phyloP scores from a whole-genome alignment of 306 rosid species.

The Vigna mungo region DNA sequence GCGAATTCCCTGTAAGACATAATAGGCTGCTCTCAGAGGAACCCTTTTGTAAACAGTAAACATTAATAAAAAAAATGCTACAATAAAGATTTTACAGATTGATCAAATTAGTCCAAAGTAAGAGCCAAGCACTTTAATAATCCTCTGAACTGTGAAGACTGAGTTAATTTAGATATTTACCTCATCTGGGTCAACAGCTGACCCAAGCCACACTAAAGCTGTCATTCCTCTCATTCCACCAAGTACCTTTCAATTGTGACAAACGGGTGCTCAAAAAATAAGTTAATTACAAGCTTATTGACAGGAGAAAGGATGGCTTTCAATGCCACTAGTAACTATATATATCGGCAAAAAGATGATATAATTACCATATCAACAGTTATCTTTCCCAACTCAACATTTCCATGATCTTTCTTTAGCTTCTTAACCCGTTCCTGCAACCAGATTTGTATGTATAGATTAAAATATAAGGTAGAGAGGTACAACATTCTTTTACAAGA shows the following conservation, averaged over 20 bases:
- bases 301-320: slow-evolving; percentile 21
- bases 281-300: slow-evolving; percentile 31
- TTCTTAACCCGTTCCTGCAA: slow-evolving; percentile 92
- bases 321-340: slow-evolving; percentile 11
- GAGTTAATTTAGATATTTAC: slow-evolving; percentile 53
- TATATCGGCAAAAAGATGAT: slow-evolving; percentile 2
- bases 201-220: slow-evolving; percentile 92
- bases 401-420: slow-evolving; percentile 80
- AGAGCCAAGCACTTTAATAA: slow-evolving; percentile 8
- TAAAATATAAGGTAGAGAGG: slow-evolving; percentile 23
- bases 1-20: slow-evolving; percentile 86
- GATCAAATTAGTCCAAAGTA: slow-evolving; percentile 4
- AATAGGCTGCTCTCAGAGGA: slow-evolving; percentile 42
- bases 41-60: slow-evolving; percentile 32
- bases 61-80: slow-evolving; percentile 35
- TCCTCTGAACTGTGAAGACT: slow-evolving; percentile 32
- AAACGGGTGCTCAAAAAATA: slow-evolving; percentile 36
- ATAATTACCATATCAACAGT: slow-evolving; percentile 88
- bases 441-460: slow-evolving; percentile 21
- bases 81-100: slow-evolving; percentile 29
- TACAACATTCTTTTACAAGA: background rate
- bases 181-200: slow-evolving; percentile 98
- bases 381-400: slow-evolving; percentile 83
- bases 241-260: slow-evolving; percentile 66
- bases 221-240: slow-evolving; percentile 99